Base-by-base conservation (phyloP, 495 filamentous ascomycete genomes). In the Aspergillus saccharolyticus region DNA sequence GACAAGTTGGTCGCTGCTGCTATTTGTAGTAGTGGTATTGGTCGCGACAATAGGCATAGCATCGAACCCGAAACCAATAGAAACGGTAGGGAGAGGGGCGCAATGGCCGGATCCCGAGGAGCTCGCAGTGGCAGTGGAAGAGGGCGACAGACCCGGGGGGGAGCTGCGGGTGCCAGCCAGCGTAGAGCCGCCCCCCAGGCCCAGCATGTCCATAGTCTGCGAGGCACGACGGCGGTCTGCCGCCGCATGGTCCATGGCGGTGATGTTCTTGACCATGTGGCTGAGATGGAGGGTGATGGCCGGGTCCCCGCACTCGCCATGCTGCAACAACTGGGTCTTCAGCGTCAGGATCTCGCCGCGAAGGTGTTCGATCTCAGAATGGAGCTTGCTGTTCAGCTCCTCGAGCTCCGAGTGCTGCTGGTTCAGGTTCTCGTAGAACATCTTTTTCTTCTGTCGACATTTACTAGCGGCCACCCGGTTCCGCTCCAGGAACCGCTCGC, bases 381-480 rank as follows among this genome's bases (percentile, higher is more conserved):
- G 18, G 83, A 97, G 65, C 80, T 91, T 55, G 78, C 83, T 57
- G 80, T 96, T 52, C 71, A 91, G 56, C 65, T 78, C 52, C 14
- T 39, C 6, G 30, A 77, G 67, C 21, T 75, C 67, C 14, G 74
- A 70, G 44, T 65, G 70, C 2, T 62, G 65, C 3, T 47, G 60
- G 55, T 88, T 82, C 3, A 89, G 72, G 18, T 80, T 74, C 42
- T 81, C 73, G 12, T 84, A 84, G 69, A 82, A 85, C 60, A 85
- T 80, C 65, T 92, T 94, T 70, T 93, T 93, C 78, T 92, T 93
- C 67, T 87, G 84, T 2, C 91, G 83, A 66, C 90, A 95, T 63
- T 95, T 96, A 70, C 83, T 89, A 0, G 91, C 91, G 5, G 91
- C 91, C 4, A 91, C 66, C 4, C 91, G 83, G 64, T 96, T 96